phyloP scores from a whole-genome alignment of 768 basidiomycete species.

The Termitomyces sp. region DNA sequence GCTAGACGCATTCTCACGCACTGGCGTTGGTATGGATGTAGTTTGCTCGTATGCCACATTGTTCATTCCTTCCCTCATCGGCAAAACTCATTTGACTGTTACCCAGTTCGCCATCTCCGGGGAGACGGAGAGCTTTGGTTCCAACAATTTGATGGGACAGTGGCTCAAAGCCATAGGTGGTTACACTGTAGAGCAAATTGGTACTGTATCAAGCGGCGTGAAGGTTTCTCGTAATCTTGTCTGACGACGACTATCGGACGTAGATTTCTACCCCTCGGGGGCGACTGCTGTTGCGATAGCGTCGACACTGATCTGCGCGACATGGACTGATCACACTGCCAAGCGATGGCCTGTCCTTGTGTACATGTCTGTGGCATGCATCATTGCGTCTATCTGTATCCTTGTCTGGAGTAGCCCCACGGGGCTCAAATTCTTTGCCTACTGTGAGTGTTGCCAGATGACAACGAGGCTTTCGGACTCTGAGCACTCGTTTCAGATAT shows the following conservation, averaged over 20 bases:
- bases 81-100: neutral
- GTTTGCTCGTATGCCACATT: slow-evolving; percentile 42
- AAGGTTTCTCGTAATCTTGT: slow-evolving; percentile 3
- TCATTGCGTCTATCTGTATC: slow-evolving; percentile 50
- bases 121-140: slow-evolving; percentile 63
- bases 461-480: neutral
- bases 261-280: slow-evolving; percentile 52
- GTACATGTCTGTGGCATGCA: slow-evolving; percentile 53
- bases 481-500: slow-evolving; percentile 29
- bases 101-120: slow-evolving; percentile 65
- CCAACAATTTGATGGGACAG: slow-evolving; percentile 71
- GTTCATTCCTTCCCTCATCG: neutral
- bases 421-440: slow-evolving; percentile 70
- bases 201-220: slow-evolving; percentile 17
- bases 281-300: slow-evolving; percentile 60
- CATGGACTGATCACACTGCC: slow-evolving; percentile 55
- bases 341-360: slow-evolving; percentile 62
- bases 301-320: slow-evolving; percentile 57
- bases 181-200: slow-evolving; percentile 59
- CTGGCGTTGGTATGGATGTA: slow-evolving; percentile 69
- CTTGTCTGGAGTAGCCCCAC: slow-evolving; percentile 57
- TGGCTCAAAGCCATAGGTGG: slow-evolving; percentile 60
- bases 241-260: neutral
- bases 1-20: slow-evolving; percentile 44
- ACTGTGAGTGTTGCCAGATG: slow-evolving; percentile 39